Evolutionary conservation across 768 basidiomycete genomes (phyloP).

Genomic region (Phylloporus arenicola): DNA sequence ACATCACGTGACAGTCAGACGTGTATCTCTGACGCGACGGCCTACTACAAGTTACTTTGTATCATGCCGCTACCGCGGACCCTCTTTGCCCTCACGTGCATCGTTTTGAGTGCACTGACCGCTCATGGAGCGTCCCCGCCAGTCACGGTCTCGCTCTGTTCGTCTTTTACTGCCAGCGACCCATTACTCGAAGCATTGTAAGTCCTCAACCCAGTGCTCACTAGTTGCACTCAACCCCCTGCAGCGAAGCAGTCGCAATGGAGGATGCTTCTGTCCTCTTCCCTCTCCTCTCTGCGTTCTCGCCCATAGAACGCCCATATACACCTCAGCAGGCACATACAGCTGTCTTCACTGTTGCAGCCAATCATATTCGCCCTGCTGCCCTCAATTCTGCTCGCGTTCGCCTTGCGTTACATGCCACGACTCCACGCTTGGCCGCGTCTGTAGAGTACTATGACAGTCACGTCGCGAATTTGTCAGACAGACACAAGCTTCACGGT

Average conservation of each 20-base stretch:
- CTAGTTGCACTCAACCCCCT: constrained; percentile 1
- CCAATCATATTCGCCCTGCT: constrained; percentile 42
- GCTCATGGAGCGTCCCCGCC: constrained; percentile 25
- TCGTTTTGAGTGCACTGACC: constrained; percentile 11
- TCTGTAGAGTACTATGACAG: constrained; percentile 67
- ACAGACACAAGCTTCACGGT: constrained; percentile 22
- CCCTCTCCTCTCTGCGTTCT: constrained; percentile 55
- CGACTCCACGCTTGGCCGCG: constrained; percentile 78
- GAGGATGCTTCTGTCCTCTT: constrained; percentile 75
- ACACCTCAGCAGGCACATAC: constrained; percentile 48
- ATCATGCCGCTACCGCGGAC: constrained; percentile 10
- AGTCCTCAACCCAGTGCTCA: constrained; percentile 5
- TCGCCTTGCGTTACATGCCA: constrained; percentile 71
- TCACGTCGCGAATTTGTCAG: constrained; percentile 27
- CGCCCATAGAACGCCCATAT: constrained; percentile 41
- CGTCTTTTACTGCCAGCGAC: constrained; percentile 24
- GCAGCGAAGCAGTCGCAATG: constrained; percentile 76
- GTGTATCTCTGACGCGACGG: constrained; percentile 7
- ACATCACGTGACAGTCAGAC: constrained; percentile 19
- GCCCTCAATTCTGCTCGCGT: constrained; percentile 56
- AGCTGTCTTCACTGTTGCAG: constrained; percentile 35
- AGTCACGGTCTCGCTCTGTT: constrained; percentile 26
- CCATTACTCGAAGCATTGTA: constrained; percentile 30
- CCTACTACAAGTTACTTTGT: not conserved
- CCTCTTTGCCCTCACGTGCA: constrained; percentile 14